Base-by-base conservation (phyloP, 768 basidiomycete genomes). In the Lactarius quietus region DNA sequence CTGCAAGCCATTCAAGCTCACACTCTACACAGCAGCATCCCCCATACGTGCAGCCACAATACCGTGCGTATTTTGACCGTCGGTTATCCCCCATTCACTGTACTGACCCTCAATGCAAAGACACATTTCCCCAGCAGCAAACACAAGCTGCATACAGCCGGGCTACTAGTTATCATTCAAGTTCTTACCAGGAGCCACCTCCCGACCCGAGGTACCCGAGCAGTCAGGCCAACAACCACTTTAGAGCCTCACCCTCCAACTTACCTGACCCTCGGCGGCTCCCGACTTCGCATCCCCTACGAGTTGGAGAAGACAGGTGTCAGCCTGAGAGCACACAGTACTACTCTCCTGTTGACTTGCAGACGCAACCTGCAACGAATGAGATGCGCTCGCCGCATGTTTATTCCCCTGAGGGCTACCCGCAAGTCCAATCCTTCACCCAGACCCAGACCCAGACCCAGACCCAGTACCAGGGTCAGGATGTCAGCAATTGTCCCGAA, bases 401-500 rank as follows among this genome's bases (percentile, higher is more conserved):
- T 1, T 69, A 68, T 45, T 38, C 67, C 31, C 35, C 45, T 35
- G 9, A 20, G 23, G n/a, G 33, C 56, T 65, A 62, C 31, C 43
- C 57, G n/a, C 57, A 54, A n/a, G 57, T 62, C 17, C 62, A 64
- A 55, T 52, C 48, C 31, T 12, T 51, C 26, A 43, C 54, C 31
- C 29, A 35, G 35, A 9, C 56, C 3, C 14, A 33, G 33, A 33
- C 8, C 33, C 33, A 33, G 4, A 33, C 63, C 65, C 41, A 10
- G 45, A 18, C 12, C 62, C 9, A 43, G 38, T 39, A 66, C 73
- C 3, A 70, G n/a, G n/a, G 72, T 20, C 69, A 73, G 38, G 65
- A 8, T 3, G 20, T 53, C 23, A 14, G 17, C 38, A 41, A 41
- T n/a, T 14, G 18, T 41, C 17, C 10, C 20, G n/a, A 45, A 45